Conservation (phyloP, 2,329 filamentous ascomycete genomes). For the Didymella exigua region DNA sequence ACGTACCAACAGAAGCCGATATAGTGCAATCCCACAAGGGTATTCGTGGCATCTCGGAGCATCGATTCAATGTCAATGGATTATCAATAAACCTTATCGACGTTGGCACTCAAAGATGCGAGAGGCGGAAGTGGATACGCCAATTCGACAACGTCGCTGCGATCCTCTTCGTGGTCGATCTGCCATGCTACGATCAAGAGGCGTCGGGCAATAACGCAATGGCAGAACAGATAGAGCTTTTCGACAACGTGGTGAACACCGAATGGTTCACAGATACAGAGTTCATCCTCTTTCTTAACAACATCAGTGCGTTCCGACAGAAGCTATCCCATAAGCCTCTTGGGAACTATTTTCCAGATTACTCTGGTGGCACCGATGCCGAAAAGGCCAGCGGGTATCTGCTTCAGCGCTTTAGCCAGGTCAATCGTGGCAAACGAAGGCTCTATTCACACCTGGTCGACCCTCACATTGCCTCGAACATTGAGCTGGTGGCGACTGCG, state of each 20-base stretch:
- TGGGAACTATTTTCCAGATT: not conserved
- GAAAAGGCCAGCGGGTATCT: not conserved
- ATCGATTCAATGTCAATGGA: too few species aligned
- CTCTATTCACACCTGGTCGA: slow-evolving; percentile 1
- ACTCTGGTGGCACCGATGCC: too few species aligned
- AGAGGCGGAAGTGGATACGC: slow-evolving; percentile 1
- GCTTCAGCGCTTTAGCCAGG: not conserved
- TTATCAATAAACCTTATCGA: not conserved
- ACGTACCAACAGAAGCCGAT: too few species aligned
- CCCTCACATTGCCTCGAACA: not conserved
- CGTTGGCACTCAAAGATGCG: not conserved
- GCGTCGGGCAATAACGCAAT: not conserved
- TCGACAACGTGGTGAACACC: not conserved
- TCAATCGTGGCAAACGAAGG: not conserved
- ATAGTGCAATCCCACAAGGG: too few species aligned
- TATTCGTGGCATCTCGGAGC: too few species aligned
- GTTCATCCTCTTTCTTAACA: not conserved
- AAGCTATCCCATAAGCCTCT: not conserved
- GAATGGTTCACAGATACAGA: not conserved
- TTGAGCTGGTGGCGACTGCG: slow-evolving; percentile 3
- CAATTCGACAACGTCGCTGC: slow-evolving; percentile 2
- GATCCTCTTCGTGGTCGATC: slow-evolving; percentile 1
- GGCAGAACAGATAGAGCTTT: not conserved
- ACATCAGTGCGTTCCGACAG: not conserved
- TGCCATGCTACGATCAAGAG: slow-evolving; percentile 1